These are phyloP conservation scores for Leishmania major DNA, from an alignment of 208 protist genomes.

Conservation along the genomic window DNA sequence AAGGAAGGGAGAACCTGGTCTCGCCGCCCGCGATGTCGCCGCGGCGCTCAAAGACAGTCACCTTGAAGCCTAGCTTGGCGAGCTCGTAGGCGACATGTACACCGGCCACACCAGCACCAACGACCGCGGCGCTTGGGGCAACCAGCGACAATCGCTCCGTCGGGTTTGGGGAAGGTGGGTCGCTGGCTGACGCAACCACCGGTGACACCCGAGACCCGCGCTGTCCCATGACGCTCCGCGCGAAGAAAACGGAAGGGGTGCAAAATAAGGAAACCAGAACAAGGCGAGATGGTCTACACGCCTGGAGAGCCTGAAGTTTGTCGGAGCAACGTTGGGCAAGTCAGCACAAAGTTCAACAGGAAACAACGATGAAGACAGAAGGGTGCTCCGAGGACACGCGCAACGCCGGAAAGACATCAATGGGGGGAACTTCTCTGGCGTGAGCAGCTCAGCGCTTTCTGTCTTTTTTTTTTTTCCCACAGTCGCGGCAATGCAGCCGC, in stretches of 20 bases:
- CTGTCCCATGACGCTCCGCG: conserved; percentile 17
- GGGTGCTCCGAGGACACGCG: not conserved
- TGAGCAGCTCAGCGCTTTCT: not conserved
- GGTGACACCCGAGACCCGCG: conserved; percentile 13
- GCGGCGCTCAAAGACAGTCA: conserved; percentile 80
- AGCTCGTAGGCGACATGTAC: conserved; percentile 90
- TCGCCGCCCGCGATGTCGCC: conserved; percentile 45
- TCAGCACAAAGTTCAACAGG: not conserved
- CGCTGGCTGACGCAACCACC: not conserved
- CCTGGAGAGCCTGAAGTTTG: not conserved
- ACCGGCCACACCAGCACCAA: conserved; percentile 83
- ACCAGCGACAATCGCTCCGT: conserved; percentile 46
- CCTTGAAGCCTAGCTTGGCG: conserved; percentile 75
- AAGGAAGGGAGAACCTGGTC: conserved; percentile 67
- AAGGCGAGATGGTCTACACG: too few species aligned
- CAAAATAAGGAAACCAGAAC: not conserved
- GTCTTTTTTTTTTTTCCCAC: not conserved
- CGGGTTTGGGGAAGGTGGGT: conserved; percentile 14
- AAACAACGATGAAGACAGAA: not conserved
- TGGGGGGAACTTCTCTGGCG: not conserved
- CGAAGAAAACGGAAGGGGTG: not conserved
- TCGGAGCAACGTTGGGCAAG: not conserved
- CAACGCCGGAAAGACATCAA: not conserved
- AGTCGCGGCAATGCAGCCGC: not conserved
- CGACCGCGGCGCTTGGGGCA: conserved; percentile 67